Evolutionary conservation across 805 yeast genomes (phyloP).

Genomic region (Candida nitratophila): DNA sequence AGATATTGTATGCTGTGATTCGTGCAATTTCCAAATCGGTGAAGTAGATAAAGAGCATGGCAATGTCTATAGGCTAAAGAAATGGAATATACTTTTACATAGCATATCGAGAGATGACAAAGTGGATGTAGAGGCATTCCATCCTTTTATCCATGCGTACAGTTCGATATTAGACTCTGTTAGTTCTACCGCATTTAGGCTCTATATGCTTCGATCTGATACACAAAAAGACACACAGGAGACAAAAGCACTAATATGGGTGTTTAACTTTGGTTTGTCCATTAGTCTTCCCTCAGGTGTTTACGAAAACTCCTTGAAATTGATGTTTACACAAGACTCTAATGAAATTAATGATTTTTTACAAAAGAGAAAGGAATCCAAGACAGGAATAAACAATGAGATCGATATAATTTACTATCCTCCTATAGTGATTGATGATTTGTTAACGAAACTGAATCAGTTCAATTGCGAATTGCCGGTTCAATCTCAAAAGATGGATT

Average conservation of each 20-base stretch:
- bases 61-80: slow-evolving; percentile 33
- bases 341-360: slow-evolving; percentile 20
- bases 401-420: slow-evolving; percentile 31
- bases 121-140: slow-evolving; percentile 22
- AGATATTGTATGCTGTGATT: slow-evolving; percentile 23
- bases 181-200: slow-evolving; percentile 34
- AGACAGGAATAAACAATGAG: slow-evolving; percentile 12
- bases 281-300: background rate
- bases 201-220: slow-evolving; percentile 20
- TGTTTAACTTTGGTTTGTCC: slow-evolving; percentile 37
- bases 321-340: slow-evolving; percentile 33
- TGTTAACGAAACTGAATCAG: slow-evolving; percentile 20
- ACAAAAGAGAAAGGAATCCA: slow-evolving; percentile 8
- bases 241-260: slow-evolving; percentile 34
- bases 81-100: slow-evolving; percentile 47
- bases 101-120: background rate
- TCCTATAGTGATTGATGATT: slow-evolving; percentile 20
- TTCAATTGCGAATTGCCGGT: slow-evolving; percentile 30
- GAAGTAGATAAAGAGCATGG: slow-evolving; percentile 25
- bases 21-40: slow-evolving; percentile 36
- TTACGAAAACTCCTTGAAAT: slow-evolving; percentile 22
- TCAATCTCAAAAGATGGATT: slow-evolving; percentile 11
- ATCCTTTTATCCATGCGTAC: slow-evolving; percentile 31
- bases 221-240: slow-evolving; percentile 1
- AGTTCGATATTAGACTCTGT: slow-evolving; percentile 34